A percentile compares a stretch with the other conserved stretches of the same genome.
phyloP scores from a whole-genome alignment of 768 basidiomycete genomes.

The Calocybe indica region DNA sequence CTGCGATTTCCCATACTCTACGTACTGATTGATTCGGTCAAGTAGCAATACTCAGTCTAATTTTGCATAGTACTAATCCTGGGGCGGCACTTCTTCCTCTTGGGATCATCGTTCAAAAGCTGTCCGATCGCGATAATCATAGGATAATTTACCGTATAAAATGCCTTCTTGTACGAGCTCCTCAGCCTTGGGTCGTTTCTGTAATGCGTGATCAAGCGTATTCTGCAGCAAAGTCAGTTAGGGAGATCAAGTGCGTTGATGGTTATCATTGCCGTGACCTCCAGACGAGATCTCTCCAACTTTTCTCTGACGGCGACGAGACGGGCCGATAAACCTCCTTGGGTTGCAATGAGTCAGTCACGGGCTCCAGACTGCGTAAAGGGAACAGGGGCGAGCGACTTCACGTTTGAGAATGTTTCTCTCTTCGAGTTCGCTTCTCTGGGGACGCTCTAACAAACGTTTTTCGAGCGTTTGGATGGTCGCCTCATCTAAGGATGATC shows the following conservation, averaged over 20 bases:
- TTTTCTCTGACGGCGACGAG: constrained; percentile 55
- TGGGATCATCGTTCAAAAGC: constrained; percentile 5
- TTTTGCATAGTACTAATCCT: neutral
- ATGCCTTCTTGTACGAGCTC: constrained; percentile 65
- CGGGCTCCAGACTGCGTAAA: neutral
- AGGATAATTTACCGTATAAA: constrained; percentile 26
- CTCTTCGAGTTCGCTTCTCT: constrained; percentile 55
- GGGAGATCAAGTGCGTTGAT: neutral
- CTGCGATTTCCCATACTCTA: neutral
- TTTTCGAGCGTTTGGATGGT: constrained; percentile 43
- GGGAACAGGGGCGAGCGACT: neutral
- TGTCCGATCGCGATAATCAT: neutral
- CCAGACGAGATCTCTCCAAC: constrained; percentile 55
- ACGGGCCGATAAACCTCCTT: constrained; percentile 52
- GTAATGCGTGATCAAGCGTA: constrained; percentile 56
- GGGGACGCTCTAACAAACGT: constrained; percentile 45
- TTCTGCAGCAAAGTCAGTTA: constrained; percentile 30
- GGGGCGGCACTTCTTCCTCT: constrained; percentile 17
- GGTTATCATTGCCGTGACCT: constrained; percentile 31
- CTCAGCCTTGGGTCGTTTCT: constrained; percentile 50
- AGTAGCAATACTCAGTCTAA: neutral
- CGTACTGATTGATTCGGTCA: neutral
- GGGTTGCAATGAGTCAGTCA: constrained; percentile 35
- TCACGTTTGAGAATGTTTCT: constrained; percentile 67
- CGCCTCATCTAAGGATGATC: constrained; percentile 18